Base-by-base conservation (phyloP, 1,284 basidiomycete species). In the Ganoderma meredithae region DNA sequence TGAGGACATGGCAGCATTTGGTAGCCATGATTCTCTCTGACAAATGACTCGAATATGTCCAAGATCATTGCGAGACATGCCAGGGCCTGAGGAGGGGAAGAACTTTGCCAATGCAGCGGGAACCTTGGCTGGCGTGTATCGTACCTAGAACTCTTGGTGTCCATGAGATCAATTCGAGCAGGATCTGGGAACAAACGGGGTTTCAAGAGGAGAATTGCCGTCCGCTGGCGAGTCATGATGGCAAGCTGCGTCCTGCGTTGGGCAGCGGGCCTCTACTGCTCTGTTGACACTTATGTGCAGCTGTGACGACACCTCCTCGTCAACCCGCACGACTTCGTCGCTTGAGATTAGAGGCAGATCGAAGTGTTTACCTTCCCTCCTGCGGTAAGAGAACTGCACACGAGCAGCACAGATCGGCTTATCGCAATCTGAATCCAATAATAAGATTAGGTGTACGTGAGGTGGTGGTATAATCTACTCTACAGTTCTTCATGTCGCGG, bases 401-500 rank as follows among this genome's bases (percentile, higher is more conserved):
- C 12, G 22, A 13, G 47, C 47, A 25, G 22, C 22, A 13, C 47
- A 6, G 3, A 47, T 22, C 44, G 8, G 44, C 22, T 25, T 49
- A 3, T 49, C 12, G 47, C 47, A 49, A 49, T 9, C 47, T 12
- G 22, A 10, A 44, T 62, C 43, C 52, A 41, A 25, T 55, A 70
- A 71, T 72, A 65, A 72, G 7, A 70, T 72, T 72, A 72, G n/a
- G 60, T 72, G 65, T 72, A 72, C 58, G 63, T 69, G 59, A 52
- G 62, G 55, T 65, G 66, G 61, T 63, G 41, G 41, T 65, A 61
- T 61, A 56, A 55, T 67, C 66, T 67, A 36, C 5, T 69, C 72
- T 78, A 79, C 72, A 79, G 61, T 72, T 79, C 78, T 33, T 78
- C 75, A 64, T 78, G 78, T 36, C 67, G 66, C 9, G 7, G 47